Evolutionary conservation across 441 rosid genomes (phyloP), one percentile per base, ranked within the genome.

Genomic region (Bruguiera hainesii): DNA sequence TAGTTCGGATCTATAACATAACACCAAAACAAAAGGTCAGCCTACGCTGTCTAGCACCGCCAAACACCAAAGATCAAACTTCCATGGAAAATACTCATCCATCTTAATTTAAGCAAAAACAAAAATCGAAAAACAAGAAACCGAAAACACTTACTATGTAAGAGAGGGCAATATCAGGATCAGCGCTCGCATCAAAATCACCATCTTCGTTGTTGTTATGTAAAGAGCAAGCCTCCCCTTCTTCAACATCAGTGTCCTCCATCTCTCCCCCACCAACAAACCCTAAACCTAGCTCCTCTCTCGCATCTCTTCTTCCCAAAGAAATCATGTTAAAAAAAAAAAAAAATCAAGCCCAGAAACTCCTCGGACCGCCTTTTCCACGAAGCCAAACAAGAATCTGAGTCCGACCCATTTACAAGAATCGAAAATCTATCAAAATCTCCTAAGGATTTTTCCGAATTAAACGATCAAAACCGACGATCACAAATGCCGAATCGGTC

Each of bases 181-280:
- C 96, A 30, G 83, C 64, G 76, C 58, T 73, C 57, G 74, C 82
- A 75, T 67, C 78, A 64, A 71, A 78, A 76, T 76, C 87, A 76
- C 77, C 86, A 64, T 83, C 83, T 74, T 79, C 70, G 60, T 73
- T 63, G 51, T 63, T 62, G 49, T 69, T 77, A 72, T 83, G 83
- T 78, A 86, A 88, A 28, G 91, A 89, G 82, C 84, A 93, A 73
- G 98, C 97, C 72, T 93, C 98, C 65, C 98, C 98, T 86, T 93
- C 98, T 85, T 93, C 98, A 76, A 90, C 91, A 80, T 93, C 98
- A 66, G 85, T 81, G 71, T 90, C 97, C 63, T 85, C 95, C 97
- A 88, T 89, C 39, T 63, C 80, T 73, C 79, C 70, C 63, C 67
- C 76, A 62, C 71, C 75, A 51, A 75, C 80, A 70, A 78, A 73